Evolutionary conservation across 1,284 basidiomycete species (phyloP), one percentile per base, ranked within the genome.

Genomic region (Volvariella surrecta): DNA sequence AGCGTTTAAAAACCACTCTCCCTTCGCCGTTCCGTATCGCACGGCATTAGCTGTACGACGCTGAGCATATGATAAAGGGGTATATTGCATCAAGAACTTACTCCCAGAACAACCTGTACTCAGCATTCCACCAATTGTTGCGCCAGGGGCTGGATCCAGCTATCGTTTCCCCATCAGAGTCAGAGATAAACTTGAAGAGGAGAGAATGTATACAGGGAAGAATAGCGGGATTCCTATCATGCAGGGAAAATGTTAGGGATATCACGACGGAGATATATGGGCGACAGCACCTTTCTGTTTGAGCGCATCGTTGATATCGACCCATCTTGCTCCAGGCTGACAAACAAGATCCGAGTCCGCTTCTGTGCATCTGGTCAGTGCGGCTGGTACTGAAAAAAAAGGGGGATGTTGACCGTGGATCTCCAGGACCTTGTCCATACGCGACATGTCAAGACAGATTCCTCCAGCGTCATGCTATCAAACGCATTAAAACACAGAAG

Each of bases 121-220:
- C 19, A 90, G 71, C 90, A 98, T 96, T 0, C 93, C 94, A 20
- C 92, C 93, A 28, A 96, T 82, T 0, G 89, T 91, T 1, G 92
- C 91, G 17, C 74, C 73, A 1, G 80, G 82, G 1, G 70, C 82
- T 8, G 88, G 89, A 55, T 92, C 88, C 42, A 87, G 69, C 82
- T 89, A 42, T 24, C 45, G 10, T 10, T 17, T 42, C 15, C 28
- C 39, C 16, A 40, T n/a, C 39, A 21, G 35, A 9, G 21, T 41
- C 22, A 18, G 30, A 35, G 32, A 9, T n/a, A 4, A 19, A 2
- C 39, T 31, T n/a, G 32, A 13, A 13, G 35, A 19, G 20, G 32
- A 32, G 17, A 17, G 28, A 35, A 54, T 81, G 38, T 50, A 94
- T n/a, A n/a, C 81, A 0, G 93, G 93, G 58, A 94, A 95, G 70